These are phyloP conservation scores for Candida montana DNA, from an alignment of 805 yeast genomes.

Conservation along the genomic window DNA sequence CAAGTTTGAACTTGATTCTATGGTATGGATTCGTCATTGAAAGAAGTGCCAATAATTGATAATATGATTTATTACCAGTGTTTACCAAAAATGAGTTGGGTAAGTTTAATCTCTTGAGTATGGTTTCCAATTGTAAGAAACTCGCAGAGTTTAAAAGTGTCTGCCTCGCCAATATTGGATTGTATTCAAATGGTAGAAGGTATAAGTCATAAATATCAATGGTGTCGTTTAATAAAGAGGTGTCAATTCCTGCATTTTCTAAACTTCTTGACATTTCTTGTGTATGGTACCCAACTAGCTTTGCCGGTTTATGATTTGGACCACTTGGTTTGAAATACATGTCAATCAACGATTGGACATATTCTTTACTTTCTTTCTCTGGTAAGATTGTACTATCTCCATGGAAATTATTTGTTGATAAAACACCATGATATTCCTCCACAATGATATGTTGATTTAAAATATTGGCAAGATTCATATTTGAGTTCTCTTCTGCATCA, in stretches of 20 bases:
- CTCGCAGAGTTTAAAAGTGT: constrained; percentile 1
- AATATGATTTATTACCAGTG: constrained; percentile 18
- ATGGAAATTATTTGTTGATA: constrained; percentile 18
- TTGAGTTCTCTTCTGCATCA: neutral
- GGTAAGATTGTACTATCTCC: constrained; percentile 15
- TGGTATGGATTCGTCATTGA: constrained; percentile 17
- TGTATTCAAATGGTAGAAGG: constrained; percentile 11
- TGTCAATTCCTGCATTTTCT: neutral
- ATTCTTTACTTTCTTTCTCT: constrained; percentile 3
- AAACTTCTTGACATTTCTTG: neutral
- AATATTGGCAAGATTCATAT: neutral
- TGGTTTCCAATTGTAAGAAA: constrained; percentile 9
- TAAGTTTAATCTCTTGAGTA: constrained; percentile 13
- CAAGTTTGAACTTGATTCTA: constrained; percentile 13
- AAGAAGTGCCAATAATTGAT: constrained; percentile 10
- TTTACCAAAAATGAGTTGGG: constrained; percentile 15
- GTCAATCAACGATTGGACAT: neutral
- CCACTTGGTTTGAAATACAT: neutral
- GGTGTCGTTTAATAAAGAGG: neutral
- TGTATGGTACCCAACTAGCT: neutral
- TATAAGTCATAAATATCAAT: constrained; percentile 15
- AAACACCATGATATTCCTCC: constrained; percentile 17
- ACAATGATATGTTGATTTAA: constrained; percentile 13
- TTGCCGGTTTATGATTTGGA: neutral
- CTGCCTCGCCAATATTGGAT: neutral